Evolutionary conservation across 805 yeast species (phyloP).

Genomic region (Saturnispora gosingensis): DNA sequence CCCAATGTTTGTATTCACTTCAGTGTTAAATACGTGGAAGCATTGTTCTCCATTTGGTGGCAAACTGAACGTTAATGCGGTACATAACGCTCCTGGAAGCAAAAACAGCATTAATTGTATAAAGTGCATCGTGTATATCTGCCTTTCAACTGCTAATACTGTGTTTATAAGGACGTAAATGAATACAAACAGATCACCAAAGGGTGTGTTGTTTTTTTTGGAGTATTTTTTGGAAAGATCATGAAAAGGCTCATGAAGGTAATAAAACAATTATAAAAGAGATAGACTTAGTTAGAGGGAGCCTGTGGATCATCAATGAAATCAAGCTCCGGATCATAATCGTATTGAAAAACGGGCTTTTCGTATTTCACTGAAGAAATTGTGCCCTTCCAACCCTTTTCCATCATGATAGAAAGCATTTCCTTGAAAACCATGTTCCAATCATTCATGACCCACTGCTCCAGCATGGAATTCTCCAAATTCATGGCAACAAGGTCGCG

Average conservation of each 20-base stretch:
- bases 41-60: conserved; percentile 72
- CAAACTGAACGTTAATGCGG: conserved; percentile 64
- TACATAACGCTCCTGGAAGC: conserved; percentile 16
- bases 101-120: not conserved
- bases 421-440: conserved; percentile 32
- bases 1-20: conserved; percentile 50
- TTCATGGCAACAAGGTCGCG: conserved; percentile 26
- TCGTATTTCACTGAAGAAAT: conserved; percentile 22
- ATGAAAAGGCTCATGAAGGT: not conserved
- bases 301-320: conserved; percentile 15
- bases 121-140: not conserved
- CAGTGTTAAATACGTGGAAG: conserved; percentile 58
- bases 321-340: conserved; percentile 27
- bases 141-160: not conserved
- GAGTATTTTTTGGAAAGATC: not conserved
- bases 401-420: conserved; percentile 25
- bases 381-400: conserved; percentile 30
- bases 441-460: conserved; percentile 26
- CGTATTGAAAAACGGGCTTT: conserved; percentile 15
- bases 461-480: conserved; percentile 25
- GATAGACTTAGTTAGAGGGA: not conserved
- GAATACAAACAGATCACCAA: not conserved
- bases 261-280: not conserved
- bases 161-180: not conserved
- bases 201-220: not conserved